A percentile compares a stretch with the other conserved stretches of the same genome.
phyloP scores from a whole-genome alignment of 345 rosid genomes.

The Populus pruinosa region DNA sequence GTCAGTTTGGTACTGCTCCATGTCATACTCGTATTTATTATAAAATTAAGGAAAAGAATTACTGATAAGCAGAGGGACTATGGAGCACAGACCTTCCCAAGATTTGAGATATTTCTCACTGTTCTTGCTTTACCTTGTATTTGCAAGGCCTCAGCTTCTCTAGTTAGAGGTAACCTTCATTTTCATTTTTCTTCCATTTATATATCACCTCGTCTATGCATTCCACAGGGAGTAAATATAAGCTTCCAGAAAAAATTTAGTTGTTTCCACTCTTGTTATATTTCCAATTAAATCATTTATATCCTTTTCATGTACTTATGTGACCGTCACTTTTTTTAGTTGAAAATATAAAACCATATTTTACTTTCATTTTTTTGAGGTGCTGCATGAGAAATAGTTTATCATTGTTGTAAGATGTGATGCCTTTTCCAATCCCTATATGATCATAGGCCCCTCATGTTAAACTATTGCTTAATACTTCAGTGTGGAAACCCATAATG shows the following conservation, averaged over 20 bases:
- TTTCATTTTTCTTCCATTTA: background rate
- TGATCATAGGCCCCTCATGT: no score
- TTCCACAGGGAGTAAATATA: background rate
- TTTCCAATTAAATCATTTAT: background rate
- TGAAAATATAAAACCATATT: background rate
- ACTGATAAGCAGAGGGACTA: slow-evolving; percentile 40
- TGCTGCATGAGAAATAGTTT: no score
- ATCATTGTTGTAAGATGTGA: no score
- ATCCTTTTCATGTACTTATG: background rate
- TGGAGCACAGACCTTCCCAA: slow-evolving; percentile 72
- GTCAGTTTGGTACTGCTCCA: slow-evolving; percentile 68
- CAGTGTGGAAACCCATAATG: no score
- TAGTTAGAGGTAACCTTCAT: slow-evolving; percentile 51
- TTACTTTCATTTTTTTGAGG: no score
- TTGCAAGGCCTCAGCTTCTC: slow-evolving; percentile 62
- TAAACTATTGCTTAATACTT: no score
- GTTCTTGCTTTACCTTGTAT: slow-evolving; percentile 72
- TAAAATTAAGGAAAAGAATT: slow-evolving; percentile 47
- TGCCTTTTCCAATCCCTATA: no score
- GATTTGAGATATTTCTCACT: slow-evolving; percentile 75
- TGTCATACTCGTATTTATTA: slow-evolving; percentile 42
- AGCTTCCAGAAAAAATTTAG: background rate
- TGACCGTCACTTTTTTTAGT: background rate
- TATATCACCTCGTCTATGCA: background rate
- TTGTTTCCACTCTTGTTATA: background rate